phyloP scores from a whole-genome alignment of 78 protist species.

The Chrysochromulina parva region DNA sequence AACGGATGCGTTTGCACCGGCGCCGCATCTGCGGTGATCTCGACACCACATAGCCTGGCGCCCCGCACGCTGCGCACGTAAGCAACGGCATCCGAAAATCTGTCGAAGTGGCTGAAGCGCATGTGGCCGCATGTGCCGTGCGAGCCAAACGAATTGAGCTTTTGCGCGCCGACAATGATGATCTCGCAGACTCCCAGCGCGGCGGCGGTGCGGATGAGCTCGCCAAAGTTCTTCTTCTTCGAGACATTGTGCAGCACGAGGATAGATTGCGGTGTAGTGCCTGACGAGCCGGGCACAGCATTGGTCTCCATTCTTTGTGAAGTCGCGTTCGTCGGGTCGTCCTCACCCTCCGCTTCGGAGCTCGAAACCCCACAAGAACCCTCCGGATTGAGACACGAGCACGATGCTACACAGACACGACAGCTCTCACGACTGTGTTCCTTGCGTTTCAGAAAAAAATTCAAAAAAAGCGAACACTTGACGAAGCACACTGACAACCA shows the following conservation, averaged over 20 bases:
- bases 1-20: neutral
- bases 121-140: neutral
- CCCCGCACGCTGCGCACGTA: neutral
- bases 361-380: too few species aligned
- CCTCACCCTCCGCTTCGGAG: too few species aligned
- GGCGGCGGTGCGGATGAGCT: neutral
- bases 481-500: too few species aligned
- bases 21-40: neutral
- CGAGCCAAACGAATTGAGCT: neutral
- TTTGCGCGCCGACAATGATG: neutral
- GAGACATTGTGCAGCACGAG: slow-evolving; percentile 8
- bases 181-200: neutral
- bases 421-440: too few species aligned
- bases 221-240: neutral
- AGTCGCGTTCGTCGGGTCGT: too few species aligned
- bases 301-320: too few species aligned
- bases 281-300: too few species aligned
- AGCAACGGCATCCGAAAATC: neutral
- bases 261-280: neutral
- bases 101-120: neutral
- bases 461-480: too few species aligned
- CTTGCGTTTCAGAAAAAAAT: too few species aligned
- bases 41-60: neutral
- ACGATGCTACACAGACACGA: too few species aligned
- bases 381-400: too few species aligned